Base-by-base conservation (phyloP, 2,329 filamentous ascomycete species). In the Aquanectria penicillioides region DNA sequence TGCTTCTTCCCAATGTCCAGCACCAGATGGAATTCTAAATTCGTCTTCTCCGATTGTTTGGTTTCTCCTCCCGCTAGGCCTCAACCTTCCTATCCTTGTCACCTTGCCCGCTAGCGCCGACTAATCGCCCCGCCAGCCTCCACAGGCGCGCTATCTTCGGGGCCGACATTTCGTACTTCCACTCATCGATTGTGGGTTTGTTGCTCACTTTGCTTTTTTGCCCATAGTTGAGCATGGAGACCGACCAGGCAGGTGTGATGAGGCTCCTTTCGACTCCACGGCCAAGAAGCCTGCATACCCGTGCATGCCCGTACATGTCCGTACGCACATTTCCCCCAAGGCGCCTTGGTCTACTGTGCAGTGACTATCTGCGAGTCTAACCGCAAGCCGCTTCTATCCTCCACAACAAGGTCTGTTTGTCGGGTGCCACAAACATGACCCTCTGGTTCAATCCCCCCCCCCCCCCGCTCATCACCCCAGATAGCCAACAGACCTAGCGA, bases 41-140 rank as follows among this genome's bases (percentile, higher is more conserved):
- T 17, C 12, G 29, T n/a, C 22, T 44, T n/a, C n/a, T n/a, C 29
- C 20, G 20, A 37, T 53, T 38, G 13, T 15, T 44, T 44, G 31
- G 28, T 34, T 57, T 25, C 12, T 29, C 36, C 29, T 44, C 41
- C 41, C 29, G 25, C 26, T 31, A 26, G 36, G 31, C 28, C 48
- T 33, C 9, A 40, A 51, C 52, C 55, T 52, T 57, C 55, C 47
- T 15, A 29, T 57, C 55, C 36, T 23, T 47, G 54, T 18, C 36
- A 31, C 47, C 41, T 26, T 57, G 54, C 31, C 47, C 47, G 54
- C 20, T 52, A 52, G 47, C 41, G 40, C 29, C 25, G 26, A 29
- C 20, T 33, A 37, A 6, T 34, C 15, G 38, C 47, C 34, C 54
- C 47, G 46, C 40, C 17, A 2, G 26, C 41, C 15, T 36, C 18